Conservation (phyloP, 805 yeast species). For the Candida awuae region DNA sequence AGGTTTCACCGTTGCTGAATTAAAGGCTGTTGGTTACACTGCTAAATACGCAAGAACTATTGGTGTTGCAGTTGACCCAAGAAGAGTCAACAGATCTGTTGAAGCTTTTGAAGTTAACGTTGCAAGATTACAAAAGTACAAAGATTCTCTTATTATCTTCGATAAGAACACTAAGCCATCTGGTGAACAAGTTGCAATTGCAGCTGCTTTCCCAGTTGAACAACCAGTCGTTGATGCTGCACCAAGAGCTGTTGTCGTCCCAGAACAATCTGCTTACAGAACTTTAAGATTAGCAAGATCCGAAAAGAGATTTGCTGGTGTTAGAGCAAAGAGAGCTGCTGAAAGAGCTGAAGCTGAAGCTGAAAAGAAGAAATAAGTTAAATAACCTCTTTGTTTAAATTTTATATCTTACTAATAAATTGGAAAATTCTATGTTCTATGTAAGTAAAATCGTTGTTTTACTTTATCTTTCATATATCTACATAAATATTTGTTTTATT, state of each 20-base stretch:
- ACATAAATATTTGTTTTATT: no score
- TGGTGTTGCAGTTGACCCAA: constrained; percentile 99
- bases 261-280: constrained; percentile 72
- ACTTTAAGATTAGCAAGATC: constrained; percentile 95
- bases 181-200: constrained; percentile 70
- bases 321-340: constrained; percentile 95
- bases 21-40: constrained; percentile 94
- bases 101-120: constrained; percentile 94
- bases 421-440: not conserved
- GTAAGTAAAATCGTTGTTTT: not conserved
- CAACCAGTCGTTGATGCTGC: constrained; percentile 65
- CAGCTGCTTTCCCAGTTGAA: constrained; percentile 84
- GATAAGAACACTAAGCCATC: constrained; percentile 78
- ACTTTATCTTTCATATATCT: not conserved
- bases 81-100: constrained; percentile 97
- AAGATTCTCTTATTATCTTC: constrained; percentile 90
- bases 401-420: not conserved
- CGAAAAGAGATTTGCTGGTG: constrained; percentile 88
- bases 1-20: constrained; percentile 97
- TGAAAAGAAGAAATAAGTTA: constrained; percentile 89
- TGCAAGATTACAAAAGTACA: constrained; percentile 93
- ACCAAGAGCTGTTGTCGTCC: constrained; percentile 83
- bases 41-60: constrained; percentile 95
- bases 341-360: constrained; percentile 99
- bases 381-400: constrained; percentile 3